Conservation (phyloP, 129 eudicot species). For the Escallonia herrerae region DNA sequence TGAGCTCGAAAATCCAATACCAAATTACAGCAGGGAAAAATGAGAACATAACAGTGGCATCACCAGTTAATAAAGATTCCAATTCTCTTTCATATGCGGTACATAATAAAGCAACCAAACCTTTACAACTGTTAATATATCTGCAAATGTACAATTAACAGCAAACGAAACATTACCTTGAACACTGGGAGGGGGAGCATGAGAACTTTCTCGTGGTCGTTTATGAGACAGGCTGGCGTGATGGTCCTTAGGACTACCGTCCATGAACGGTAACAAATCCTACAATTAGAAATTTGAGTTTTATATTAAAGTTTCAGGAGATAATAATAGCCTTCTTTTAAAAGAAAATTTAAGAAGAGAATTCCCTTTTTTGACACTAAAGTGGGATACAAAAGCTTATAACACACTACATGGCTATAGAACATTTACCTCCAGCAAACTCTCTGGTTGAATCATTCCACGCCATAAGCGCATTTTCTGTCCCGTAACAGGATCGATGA, state of each 20-base stretch:
- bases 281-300: slow-evolving; percentile 10
- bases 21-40: no score
- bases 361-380: background rate
- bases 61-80: background rate
- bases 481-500: slow-evolving; percentile 90
- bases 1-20: no score
- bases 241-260: slow-evolving; percentile 70
- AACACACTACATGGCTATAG: background rate
- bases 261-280: slow-evolving; percentile 88
- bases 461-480: slow-evolving; percentile 97
- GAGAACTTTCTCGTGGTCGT: slow-evolving; percentile 67
- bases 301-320: no score
- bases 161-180: slow-evolving; percentile 26
- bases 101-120: background rate
- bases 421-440: slow-evolving; percentile 61
- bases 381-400: background rate
- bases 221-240: slow-evolving; percentile 65
- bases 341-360: background rate
- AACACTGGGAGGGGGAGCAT: slow-evolving; percentile 38
- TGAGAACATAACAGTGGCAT: background rate
- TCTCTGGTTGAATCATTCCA: slow-evolving; percentile 96
- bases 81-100: background rate
- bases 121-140: no score
- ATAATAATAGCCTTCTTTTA: background rate
- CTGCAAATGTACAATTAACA: no score